phyloP scores from a whole-genome alignment of 257 asterid genomes.

The Vinca minor region DNA sequence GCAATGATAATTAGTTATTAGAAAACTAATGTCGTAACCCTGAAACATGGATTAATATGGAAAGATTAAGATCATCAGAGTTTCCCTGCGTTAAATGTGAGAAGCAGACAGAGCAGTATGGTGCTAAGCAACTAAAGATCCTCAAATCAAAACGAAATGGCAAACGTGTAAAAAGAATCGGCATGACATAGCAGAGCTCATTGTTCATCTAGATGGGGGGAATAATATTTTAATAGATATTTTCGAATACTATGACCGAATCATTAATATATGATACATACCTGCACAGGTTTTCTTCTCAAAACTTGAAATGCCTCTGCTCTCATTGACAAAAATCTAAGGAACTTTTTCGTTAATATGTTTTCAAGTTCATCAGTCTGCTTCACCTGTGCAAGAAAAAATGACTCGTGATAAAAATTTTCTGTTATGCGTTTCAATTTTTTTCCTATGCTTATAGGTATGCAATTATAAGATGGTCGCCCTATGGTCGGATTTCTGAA shows the following conservation, averaged over 20 bases:
- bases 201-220: not conserved
- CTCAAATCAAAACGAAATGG: not conserved
- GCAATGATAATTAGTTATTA: constrained; percentile 83
- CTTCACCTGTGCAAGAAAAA: constrained; percentile 60
- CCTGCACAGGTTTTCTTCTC: constrained; percentile 98
- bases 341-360: constrained; percentile 88
- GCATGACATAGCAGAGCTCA: not conserved
- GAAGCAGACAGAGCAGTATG: no score
- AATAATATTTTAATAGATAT: not conserved
- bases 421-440: not conserved
- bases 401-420: constrained; percentile 11
- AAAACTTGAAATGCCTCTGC: constrained; percentile 98
- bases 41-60: constrained; percentile 30
- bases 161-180: not conserved
- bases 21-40: constrained; percentile 99
- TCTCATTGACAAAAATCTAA: constrained; percentile 93
- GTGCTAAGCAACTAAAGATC: not conserved
- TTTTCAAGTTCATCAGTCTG: constrained; percentile 98
- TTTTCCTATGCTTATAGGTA: no score
- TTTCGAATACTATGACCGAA: not conserved
- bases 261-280: constrained; percentile 13
- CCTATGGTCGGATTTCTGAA: not conserved
- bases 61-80: not conserved
- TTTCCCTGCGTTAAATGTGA: no score
- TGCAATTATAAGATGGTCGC: no score